Base-by-base conservation (phyloP, 352 stramenopile genomes). In the Globisporangium sylvaticum region DNA sequence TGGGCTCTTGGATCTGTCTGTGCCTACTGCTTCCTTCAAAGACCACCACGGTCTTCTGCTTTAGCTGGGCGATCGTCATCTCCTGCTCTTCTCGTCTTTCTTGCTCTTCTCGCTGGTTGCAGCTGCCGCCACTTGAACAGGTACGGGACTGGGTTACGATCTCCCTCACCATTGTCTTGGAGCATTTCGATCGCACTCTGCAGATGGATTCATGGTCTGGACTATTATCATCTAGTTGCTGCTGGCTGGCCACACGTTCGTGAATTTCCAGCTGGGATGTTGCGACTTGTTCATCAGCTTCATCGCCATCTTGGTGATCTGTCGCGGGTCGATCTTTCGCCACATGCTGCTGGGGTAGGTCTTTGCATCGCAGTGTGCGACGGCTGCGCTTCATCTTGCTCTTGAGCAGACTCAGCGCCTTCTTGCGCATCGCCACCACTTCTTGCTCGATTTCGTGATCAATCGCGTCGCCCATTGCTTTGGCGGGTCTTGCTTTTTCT, bases 371-470 rank as follows among this genome's bases (percentile, higher is more conserved):
- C 7, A 37, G 4, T n/a, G 15, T 3, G 22, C 8, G 32, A n/a
- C n/a, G 37, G 22, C 32, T 14, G 29, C 34, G 57, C 31, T 31
- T 25, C 20, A 65, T 20, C 46, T 64, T 74, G 25, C 48, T 42
- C 55, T 76, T 77, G 53, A 75, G 58, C 27, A 78, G 44, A 20
- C 42, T 68, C 4, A 76, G 70, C 22, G 70, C 62, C n/a, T 79
- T 24, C 1, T 32, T 46, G 1, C 72, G 69, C 25, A 24, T 54
- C 8, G 22, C 57, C 12, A 31, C 52, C 12, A 64, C 25, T 29
- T 63, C 54, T 14, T 69, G 5, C 31, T 70, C 29, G 8, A 44
- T 27, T 10, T 67, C 42, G 14, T 56, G 44, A 22, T 57, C 34
- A 18, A 42, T 42, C 12, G 39, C 42, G 18, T 39, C 58, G 0